phyloP scores from a whole-genome alignment of 2,329 filamentous ascomycete genomes.

The Fusarium austroafricanum region DNA sequence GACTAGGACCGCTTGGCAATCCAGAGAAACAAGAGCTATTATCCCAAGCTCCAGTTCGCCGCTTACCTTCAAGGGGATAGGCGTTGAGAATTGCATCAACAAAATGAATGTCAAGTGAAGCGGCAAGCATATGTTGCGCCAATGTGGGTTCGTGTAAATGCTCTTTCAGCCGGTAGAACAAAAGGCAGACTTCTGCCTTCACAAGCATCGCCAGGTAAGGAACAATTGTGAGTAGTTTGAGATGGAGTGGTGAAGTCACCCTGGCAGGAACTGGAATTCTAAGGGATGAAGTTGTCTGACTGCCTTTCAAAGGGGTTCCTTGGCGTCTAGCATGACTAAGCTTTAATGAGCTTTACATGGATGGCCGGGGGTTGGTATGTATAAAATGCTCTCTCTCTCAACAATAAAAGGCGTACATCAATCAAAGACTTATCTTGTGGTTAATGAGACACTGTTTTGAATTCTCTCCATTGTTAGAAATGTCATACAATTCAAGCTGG shows the following conservation, averaged over 20 bases:
- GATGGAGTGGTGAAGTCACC: constrained; percentile 27
- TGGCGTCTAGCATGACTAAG: constrained; percentile 37
- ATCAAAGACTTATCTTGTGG: no score
- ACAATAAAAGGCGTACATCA: neutral
- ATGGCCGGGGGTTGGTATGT: neutral
- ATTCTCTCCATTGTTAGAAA: neutral
- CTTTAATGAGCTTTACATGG: neutral
- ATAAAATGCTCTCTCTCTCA: neutral
- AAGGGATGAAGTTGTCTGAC: constrained; percentile 44
- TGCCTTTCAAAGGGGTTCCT: constrained; percentile 38
- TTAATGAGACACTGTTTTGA: neutral
- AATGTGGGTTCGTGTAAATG: constrained; percentile 2
- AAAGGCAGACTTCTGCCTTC: neutral
- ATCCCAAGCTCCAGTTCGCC: neutral
- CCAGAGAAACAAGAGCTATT: neutral
- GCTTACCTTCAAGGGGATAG: constrained; percentile 17
- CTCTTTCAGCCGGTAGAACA: neutral
- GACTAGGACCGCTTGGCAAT: neutral
- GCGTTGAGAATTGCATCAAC: neutral
- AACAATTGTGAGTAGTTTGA: neutral
- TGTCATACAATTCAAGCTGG: neutral
- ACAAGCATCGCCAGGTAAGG: neutral
- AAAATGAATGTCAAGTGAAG: neutral
- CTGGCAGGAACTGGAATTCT: constrained; percentile 37
- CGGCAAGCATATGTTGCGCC: neutral